phyloP scores from a whole-genome alignment of 352 stramenopile species.

The Globisporangium spinosum region DNA sequence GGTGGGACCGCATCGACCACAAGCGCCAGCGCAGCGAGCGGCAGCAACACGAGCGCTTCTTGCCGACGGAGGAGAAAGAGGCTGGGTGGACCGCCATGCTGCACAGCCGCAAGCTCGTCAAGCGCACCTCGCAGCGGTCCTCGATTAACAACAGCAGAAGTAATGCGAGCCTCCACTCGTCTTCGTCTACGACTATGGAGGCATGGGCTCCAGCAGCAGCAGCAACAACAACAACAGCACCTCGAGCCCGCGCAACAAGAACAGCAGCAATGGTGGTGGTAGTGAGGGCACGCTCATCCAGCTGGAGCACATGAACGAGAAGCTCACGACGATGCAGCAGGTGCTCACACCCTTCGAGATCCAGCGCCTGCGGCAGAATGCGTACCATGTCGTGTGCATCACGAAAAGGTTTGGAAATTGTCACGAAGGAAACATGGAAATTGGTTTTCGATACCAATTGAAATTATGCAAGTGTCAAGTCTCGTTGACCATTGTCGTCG shows the following conservation, averaged over 20 bases:
- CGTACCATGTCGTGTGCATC: slow-evolving; percentile 63
- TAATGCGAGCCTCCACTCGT: not conserved
- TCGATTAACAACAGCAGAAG: slow-evolving; percentile 1
- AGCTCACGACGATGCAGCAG: slow-evolving; percentile 68
- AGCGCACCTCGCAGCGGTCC: not conserved
- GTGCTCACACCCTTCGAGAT: slow-evolving; percentile 76
- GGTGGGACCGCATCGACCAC: slow-evolving; percentile 63
- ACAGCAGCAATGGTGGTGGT: not conserved
- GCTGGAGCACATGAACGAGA: slow-evolving; percentile 56
- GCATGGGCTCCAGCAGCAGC: not conserved
- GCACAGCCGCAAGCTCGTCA: slow-evolving; percentile 15
- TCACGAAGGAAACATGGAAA: not conserved
- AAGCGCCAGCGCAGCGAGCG: slow-evolving; percentile 62
- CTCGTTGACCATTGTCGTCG: not conserved
- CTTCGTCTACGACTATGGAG: slow-evolving; percentile 4
- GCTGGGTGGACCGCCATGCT: slow-evolving; percentile 23
- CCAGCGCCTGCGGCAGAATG: slow-evolving; percentile 59
- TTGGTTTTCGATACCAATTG: slow-evolving; percentile 4
- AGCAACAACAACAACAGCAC: not conserved
- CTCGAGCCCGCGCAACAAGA: slow-evolving; percentile 1
- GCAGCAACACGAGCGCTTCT: slow-evolving; percentile 29
- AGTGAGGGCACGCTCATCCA: slow-evolving; percentile 24
- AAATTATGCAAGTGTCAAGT: not conserved
- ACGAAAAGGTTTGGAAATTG: slow-evolving; percentile 41
- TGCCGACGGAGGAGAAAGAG: slow-evolving; percentile 37